These are phyloP conservation scores for Skeletonema costatum DNA, from an alignment of 108 stramenopile genomes.

Conservation along the genomic window DNA sequence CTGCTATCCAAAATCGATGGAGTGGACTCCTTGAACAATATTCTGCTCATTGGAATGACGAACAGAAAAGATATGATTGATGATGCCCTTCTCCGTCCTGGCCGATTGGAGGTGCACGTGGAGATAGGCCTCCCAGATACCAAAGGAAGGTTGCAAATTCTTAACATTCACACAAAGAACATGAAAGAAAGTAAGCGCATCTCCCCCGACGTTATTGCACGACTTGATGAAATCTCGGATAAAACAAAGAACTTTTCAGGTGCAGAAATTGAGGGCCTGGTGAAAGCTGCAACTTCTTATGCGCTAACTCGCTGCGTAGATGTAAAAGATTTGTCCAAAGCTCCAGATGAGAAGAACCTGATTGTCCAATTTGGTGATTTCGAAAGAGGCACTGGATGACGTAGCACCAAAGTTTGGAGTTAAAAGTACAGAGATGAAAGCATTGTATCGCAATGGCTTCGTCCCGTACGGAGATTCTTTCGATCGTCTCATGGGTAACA, in stretches of 20 bases:
- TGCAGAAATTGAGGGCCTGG: conserved; percentile 98
- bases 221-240: conserved; percentile 78
- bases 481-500: conserved; percentile 74
- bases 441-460: conserved; percentile 94
- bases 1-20: conserved; percentile 99
- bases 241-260: conserved; percentile 98
- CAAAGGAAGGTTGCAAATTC: conserved; percentile 94
- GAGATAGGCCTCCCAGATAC: conserved; percentile 97
- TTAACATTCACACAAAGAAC: conserved; percentile 94
- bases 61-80: conserved; percentile 99
- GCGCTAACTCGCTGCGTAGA: conserved; percentile 91
- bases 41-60: conserved; percentile 99
- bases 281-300: conserved; percentile 96
- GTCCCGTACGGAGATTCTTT: conserved; percentile 94
- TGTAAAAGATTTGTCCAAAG: conserved; percentile 91
- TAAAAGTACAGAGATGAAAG: conserved; percentile 88
- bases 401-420: conserved; percentile 96
- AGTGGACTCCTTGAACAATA: conserved; percentile 98
- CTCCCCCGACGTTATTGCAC: conserved; percentile 77
- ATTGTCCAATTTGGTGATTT: conserved; percentile 89
- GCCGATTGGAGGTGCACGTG: conserved; percentile 97
- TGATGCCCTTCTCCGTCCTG: conserved; percentile 97
- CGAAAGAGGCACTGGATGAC: conserved; percentile 88
- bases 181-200: conserved; percentile 91
- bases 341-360: conserved; percentile 86